Evolutionary conservation across 371 early-diverging fungal species (phyloP).

Genomic region (Apophysomyces elegans): DNA sequence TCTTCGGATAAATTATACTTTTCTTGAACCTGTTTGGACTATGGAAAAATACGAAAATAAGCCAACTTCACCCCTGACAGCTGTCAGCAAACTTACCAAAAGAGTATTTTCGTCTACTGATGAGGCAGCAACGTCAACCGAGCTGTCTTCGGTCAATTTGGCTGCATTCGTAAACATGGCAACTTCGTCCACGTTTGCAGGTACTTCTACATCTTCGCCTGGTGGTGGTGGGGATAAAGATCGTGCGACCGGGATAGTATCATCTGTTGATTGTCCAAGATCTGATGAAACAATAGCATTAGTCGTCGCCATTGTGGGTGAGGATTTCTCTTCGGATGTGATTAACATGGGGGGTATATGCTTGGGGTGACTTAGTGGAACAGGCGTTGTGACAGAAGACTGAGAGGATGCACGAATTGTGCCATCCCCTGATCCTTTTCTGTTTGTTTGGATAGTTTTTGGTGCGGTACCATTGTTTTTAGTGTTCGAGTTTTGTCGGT

Average conservation of each 20-base stretch:
- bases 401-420: conserved; percentile 43
- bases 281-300: background rate
- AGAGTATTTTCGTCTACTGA: conserved; percentile 17
- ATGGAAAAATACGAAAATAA: background rate
- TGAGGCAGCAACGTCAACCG: conserved; percentile 2
- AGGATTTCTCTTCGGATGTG: conserved; percentile 9
- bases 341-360: conserved; percentile 10
- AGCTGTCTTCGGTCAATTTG: background rate
- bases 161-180: conserved; percentile 44
- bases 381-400: conserved; percentile 4
- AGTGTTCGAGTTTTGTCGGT: background rate
- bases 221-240: conserved; percentile 19
- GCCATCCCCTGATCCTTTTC: conserved; percentile 83
- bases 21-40: conserved; percentile 65
- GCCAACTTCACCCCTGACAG: background rate
- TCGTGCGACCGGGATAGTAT: background rate
- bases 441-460: background rate
- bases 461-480: conserved; percentile 8
- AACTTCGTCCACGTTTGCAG: conserved; percentile 55
- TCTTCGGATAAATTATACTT: conserved; percentile 66
- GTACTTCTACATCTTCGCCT: conserved; percentile 30
- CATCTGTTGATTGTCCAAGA: background rate
- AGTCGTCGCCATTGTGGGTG: conserved; percentile 1
- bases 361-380: conserved; percentile 13
- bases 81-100: conserved; percentile 4